Percentiles rank a stretch among this genome's conserved stretches.
phyloP scores from a whole-genome alignment of 2,329 filamentous ascomycete species.

The Aureobasidium sp. region DNA sequence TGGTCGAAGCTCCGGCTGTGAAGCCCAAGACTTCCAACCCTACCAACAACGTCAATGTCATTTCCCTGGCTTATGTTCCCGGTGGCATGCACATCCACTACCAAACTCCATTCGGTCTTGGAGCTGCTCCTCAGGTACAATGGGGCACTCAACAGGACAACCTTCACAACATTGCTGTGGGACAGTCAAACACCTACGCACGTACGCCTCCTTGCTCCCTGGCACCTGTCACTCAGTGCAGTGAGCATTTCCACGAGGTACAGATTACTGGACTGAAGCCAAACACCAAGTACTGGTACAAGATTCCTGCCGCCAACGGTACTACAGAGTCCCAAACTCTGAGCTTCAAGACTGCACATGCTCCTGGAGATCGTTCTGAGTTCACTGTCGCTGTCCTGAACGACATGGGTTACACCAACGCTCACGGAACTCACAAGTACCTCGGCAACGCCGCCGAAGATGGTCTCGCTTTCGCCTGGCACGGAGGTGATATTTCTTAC shows the following conservation, averaged over 20 bases:
- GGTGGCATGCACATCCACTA: slow-evolving; percentile 45
- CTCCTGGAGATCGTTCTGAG: slow-evolving; percentile 32
- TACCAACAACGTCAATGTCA: slow-evolving; percentile 47
- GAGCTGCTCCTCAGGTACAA: slow-evolving; percentile 32
- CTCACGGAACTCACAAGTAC: slow-evolving; percentile 40
- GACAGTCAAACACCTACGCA: slow-evolving; percentile 34
- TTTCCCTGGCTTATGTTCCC: slow-evolving; percentile 40
- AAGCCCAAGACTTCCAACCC: slow-evolving; percentile 35
- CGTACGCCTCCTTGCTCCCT: slow-evolving; percentile 43
- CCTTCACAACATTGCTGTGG: slow-evolving; percentile 30
- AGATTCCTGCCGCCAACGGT: slow-evolving; percentile 41
- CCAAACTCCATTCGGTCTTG: slow-evolving; percentile 47
- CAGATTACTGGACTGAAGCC: slow-evolving; percentile 33
- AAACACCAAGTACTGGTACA: slow-evolving; percentile 44
- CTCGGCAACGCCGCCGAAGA: slow-evolving; percentile 34
- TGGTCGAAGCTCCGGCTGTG: slow-evolving; percentile 43
- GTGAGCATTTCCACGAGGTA: slow-evolving; percentile 45
- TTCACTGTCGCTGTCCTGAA: slow-evolving; percentile 43
- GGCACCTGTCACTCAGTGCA: slow-evolving; percentile 41
- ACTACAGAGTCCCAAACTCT: slow-evolving; percentile 40
- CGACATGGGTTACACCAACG: slow-evolving; percentile 49
- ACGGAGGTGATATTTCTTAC: slow-evolving; percentile 44
- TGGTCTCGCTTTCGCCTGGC: slow-evolving; percentile 44
- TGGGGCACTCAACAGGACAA: slow-evolving; percentile 31
- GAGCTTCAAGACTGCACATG: slow-evolving; percentile 39